Conservation (phyloP, 192 early-diverging fungal species). For the Coemansia aciculifera region DNA sequence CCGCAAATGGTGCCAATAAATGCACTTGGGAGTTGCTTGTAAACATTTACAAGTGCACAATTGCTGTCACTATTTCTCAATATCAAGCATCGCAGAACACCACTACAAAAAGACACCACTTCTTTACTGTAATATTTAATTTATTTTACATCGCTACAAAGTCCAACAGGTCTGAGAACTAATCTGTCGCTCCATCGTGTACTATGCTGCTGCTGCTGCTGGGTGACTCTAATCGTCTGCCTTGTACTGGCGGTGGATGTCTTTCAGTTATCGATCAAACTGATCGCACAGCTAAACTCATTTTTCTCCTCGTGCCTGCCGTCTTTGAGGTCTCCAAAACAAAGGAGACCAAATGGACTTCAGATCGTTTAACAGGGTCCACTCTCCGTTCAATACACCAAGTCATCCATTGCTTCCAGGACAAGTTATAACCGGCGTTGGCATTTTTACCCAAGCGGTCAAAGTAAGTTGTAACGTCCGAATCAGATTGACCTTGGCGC, state of each 20-base stretch:
- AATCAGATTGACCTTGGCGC: not conserved
- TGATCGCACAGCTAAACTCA: constrained; percentile 9
- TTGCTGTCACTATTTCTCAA: no score
- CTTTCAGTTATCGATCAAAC: constrained; percentile 14
- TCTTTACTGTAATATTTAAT: not conserved
- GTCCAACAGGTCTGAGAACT: not conserved
- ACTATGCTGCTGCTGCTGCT: not conserved
- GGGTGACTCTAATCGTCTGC: not conserved
- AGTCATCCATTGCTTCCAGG: not conserved
- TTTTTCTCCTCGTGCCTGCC: not conserved
- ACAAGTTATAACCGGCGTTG: not conserved
- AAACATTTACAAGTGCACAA: no score
- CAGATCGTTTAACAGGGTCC: not conserved
- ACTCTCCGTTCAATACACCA: not conserved
- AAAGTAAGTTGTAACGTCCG: not conserved
- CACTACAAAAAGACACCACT: not conserved
- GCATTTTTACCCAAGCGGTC: not conserved
- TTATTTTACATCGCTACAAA: not conserved
- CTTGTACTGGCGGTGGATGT: not conserved
- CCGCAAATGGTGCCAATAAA: no score
- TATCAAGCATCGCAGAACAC: not conserved
- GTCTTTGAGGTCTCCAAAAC: not conserved
- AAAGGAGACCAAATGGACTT: not conserved
- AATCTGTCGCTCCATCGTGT: not conserved
- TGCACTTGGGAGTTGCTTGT: no score